phyloP scores from a whole-genome alignment of 345 rosid species.

The Arabidopsis thaliana region DNA sequence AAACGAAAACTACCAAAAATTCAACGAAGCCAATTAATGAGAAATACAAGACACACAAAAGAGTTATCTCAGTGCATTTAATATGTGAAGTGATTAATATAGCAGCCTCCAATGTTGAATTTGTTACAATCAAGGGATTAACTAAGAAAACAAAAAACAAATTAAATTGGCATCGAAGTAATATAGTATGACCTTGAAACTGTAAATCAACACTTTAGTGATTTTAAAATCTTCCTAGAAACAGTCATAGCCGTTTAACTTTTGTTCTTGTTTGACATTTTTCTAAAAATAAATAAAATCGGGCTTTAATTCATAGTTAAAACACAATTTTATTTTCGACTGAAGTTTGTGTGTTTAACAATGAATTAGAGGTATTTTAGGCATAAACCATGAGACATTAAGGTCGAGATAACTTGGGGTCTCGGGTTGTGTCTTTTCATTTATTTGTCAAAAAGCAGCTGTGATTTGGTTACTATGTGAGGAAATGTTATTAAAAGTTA shows the following conservation, averaged over 20 bases:
- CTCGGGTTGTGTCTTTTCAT: not conserved
- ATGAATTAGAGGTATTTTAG: too few species aligned
- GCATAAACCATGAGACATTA: too few species aligned
- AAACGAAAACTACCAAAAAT: slow-evolving; percentile 27
- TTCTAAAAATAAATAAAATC: not conserved
- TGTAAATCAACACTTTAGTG: not conserved
- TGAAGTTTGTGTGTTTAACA: too few species aligned
- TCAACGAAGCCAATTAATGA: slow-evolving; percentile 33
- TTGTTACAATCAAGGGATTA: not conserved
- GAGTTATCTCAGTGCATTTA: slow-evolving; percentile 32
- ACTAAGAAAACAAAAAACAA: too few species aligned
- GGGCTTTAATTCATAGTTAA: not conserved
- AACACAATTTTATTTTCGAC: too few species aligned
- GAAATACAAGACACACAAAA: slow-evolving; percentile 20
- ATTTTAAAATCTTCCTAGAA: not conserved
- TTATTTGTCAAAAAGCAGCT: too few species aligned
- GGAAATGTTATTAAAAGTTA: too few species aligned
- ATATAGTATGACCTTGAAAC: too few species aligned
- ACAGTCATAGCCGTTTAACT: not conserved
- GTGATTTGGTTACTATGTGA: too few species aligned
- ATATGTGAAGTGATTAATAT: slow-evolving; percentile 22
- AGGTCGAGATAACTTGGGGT: not conserved
- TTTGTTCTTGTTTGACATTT: not conserved
- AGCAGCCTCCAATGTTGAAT: slow-evolving; percentile 27
- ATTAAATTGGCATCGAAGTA: too few species aligned